Evolutionary conservation across 306 rosid species (phyloP).

Genomic region (Glycine latifolia): DNA sequence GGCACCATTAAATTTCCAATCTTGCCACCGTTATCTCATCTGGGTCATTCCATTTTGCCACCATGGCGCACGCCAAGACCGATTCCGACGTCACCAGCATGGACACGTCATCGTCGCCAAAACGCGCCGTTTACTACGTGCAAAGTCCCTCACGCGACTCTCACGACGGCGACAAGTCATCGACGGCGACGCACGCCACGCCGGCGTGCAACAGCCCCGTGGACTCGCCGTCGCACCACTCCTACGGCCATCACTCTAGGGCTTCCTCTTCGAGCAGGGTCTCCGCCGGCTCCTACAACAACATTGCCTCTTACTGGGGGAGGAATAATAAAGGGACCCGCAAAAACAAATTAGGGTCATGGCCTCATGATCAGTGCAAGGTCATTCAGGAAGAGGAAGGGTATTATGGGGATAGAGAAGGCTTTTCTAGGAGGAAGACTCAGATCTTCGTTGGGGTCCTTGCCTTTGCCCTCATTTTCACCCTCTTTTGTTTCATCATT

Average conservation of each 20-base stretch:
- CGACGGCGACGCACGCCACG: conserved; percentile 45
- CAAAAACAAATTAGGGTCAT: conserved; percentile 58
- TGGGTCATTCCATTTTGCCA: background rate
- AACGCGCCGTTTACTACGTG: conserved; percentile 69
- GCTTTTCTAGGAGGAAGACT: conserved; percentile 60
- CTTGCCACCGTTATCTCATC: background rate
- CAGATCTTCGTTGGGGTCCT: conserved; percentile 63
- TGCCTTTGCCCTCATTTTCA: conserved; percentile 62
- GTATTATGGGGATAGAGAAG: conserved; percentile 43
- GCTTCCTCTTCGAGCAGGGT: conserved; percentile 74
- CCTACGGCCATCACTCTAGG: conserved; percentile 71
- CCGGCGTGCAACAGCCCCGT: conserved; percentile 66
- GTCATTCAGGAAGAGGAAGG: conserved; percentile 80
- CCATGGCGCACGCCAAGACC: conserved; percentile 69
- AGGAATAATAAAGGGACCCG: conserved; percentile 40
- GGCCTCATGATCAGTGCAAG: conserved; percentile 59
- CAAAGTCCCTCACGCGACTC: conserved; percentile 86
- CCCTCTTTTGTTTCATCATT: conserved; percentile 70
- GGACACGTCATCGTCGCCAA: conserved; percentile 74
- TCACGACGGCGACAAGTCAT: conserved; percentile 79
- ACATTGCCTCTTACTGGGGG: conserved; percentile 43
- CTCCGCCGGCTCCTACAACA: conserved; percentile 71
- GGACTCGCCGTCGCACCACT: conserved; percentile 79
- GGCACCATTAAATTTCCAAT: conserved; percentile 37
- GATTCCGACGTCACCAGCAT: conserved; percentile 84